Evolutionary conservation across 148 eudicot genomes (phyloP).

Genomic region (Polygonum aviculare): DNA sequence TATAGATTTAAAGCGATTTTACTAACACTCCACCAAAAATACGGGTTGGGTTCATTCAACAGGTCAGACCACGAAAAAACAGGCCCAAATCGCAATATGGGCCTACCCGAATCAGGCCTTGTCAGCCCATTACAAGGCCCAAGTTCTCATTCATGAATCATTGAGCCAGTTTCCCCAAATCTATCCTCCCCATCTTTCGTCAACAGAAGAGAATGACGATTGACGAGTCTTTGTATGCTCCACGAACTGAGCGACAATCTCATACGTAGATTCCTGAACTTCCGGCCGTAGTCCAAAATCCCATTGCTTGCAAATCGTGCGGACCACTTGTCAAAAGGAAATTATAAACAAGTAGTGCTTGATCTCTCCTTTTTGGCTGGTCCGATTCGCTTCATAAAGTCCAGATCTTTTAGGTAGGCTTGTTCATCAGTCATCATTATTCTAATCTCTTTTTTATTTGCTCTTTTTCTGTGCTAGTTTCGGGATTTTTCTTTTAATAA

Average conservation of each 20-base stretch:
- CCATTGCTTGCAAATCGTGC: not conserved
- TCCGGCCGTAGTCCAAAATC: not conserved
- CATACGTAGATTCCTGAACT: not conserved
- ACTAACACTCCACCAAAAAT: no score
- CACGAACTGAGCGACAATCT: not conserved
- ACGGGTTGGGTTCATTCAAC: no score
- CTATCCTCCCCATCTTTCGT: not conserved
- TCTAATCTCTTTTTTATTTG: not conserved
- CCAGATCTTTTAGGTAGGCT: constrained; percentile 5
- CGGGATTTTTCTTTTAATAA: not conserved
- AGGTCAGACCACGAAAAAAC: not conserved
- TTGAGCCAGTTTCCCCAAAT: not conserved
- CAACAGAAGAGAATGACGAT: not conserved
- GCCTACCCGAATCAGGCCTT: not conserved
- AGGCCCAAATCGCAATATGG: not conserved
- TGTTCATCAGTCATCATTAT: not conserved
- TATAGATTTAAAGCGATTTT: no score
- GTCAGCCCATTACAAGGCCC: not conserved
- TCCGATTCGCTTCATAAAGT: not conserved
- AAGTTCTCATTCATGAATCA: not conserved
- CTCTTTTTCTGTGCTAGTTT: not conserved
- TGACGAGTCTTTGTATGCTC: not conserved
- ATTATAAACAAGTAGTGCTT: not conserved
- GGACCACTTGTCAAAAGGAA: not conserved
- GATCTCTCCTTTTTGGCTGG: not conserved